phyloP scores from a whole-genome alignment of 2,329 filamentous ascomycete genomes.

The Alternaria alternata region DNA sequence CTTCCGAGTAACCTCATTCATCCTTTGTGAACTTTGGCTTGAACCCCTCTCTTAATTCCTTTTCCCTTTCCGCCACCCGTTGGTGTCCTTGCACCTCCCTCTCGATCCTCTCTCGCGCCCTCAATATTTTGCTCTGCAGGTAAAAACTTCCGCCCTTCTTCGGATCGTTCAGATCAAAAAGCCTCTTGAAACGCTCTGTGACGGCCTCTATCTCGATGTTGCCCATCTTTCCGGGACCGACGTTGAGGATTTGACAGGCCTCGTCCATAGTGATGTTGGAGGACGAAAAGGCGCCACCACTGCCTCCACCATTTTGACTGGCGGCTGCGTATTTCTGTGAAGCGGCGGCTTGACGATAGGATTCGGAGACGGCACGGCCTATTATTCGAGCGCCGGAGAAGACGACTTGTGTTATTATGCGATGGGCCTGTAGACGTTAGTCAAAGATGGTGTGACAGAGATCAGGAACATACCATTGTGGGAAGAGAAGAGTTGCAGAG shows the following conservation, averaged over 20 bases:
- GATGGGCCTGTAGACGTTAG: slow-evolving; percentile 75
- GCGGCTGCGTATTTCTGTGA: slow-evolving; percentile 82
- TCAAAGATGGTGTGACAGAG: slow-evolving; percentile 4
- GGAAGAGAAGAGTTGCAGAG: neutral
- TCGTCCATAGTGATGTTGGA: slow-evolving; percentile 91
- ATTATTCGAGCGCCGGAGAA: slow-evolving; percentile 90
- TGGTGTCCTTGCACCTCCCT: slow-evolving; percentile 78
- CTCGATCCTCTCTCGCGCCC: slow-evolving; percentile 92
- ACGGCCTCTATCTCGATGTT: slow-evolving; percentile 81
- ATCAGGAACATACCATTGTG: slow-evolving; percentile 35
- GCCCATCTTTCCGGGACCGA: slow-evolving; percentile 83
- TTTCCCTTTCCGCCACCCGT: slow-evolving; percentile 76
- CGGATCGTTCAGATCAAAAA: slow-evolving; percentile 95
- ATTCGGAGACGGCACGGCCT: slow-evolving; percentile 90
- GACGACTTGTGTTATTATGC: slow-evolving; percentile 92
- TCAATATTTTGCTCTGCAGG: slow-evolving; percentile 93
- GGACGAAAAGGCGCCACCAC: slow-evolving; percentile 60
- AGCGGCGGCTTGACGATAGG: slow-evolving; percentile 93
- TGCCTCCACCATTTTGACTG: slow-evolving; percentile 64
- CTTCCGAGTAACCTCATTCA: slow-evolving; percentile 52
- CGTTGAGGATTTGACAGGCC: slow-evolving; percentile 96
- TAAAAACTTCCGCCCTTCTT: slow-evolving; percentile 98
- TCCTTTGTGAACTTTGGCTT: slow-evolving; percentile 94
- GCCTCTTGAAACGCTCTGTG: slow-evolving; percentile 86
- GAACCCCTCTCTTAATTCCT: slow-evolving; percentile 84